Evolutionary conservation across 2,329 filamentous ascomycete genomes (phyloP).

Genomic region (Botryotinia calthae): DNA sequence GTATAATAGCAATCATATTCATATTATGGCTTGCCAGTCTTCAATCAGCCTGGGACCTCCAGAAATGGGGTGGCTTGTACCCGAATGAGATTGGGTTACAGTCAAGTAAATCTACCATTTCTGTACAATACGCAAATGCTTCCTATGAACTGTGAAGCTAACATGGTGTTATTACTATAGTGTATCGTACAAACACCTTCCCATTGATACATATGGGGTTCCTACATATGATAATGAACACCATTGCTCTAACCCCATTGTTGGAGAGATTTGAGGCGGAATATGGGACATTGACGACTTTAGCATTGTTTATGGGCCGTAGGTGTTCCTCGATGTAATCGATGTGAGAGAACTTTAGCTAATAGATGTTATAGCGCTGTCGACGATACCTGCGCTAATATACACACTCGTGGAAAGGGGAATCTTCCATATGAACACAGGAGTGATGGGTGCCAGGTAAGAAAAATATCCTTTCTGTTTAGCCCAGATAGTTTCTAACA

Average conservation of each 20-base stretch:
- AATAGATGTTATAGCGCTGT: constrained; percentile 54
- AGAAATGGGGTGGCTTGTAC: constrained; percentile 74
- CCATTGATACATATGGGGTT: constrained; percentile 81
- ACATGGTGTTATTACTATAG: constrained; percentile 45
- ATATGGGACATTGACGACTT: constrained; percentile 83
- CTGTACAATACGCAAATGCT: not conserved
- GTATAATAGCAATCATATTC: constrained; percentile 64
- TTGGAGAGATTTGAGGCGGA: constrained; percentile 92
- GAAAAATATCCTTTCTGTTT: constrained; percentile 27
- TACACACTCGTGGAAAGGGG: constrained; percentile 78
- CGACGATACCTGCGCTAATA: constrained; percentile 75
- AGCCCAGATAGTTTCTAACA: constrained; percentile 26
- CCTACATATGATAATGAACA: constrained; percentile 77
- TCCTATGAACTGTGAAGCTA: not conserved
- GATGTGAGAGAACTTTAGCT: not conserved
- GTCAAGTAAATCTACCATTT: constrained; percentile 58
- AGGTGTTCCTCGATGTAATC: constrained; percentile 45
- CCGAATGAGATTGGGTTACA: constrained; percentile 71
- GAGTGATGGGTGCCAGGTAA: constrained; percentile 80
- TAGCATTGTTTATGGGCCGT: constrained; percentile 89
- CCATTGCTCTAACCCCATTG: constrained; percentile 78
- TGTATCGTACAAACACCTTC: constrained; percentile 91
- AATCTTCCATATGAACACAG: constrained; percentile 67
- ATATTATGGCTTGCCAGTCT: constrained; percentile 67
- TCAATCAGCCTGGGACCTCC: constrained; percentile 68